Base-by-base conservation (phyloP, 108 stramenopile species). In the Nannochloropsis salina region DNA sequence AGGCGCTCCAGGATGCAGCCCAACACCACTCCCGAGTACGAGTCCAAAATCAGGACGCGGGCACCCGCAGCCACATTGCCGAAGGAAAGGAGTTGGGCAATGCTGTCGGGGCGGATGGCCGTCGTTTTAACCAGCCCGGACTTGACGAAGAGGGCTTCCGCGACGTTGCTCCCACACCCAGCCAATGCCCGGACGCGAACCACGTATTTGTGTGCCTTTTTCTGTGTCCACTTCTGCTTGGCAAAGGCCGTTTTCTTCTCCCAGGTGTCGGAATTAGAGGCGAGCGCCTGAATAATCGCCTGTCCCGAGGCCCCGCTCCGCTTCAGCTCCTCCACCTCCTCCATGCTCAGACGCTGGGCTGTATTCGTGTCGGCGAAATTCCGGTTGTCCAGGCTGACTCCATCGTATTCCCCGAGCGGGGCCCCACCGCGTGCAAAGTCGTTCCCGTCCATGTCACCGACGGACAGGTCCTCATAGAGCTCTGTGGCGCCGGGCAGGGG, bases 351-450 rank as follows among this genome's bases (percentile, higher is more conserved):
- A 80, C 86, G 86, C 83, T 91, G 91, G 15, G 91, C 91, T 31
- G 91, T 91, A 43, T 91, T 90, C 10, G 91, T 90, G 86, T 91
- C 91, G 41, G 83, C 84, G 12, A 90, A 90, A 40, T 84, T 61
- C 10, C 90, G 44, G 86, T 91, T 91, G 80, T 90, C 91, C 41
- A n/a, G n/a, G 61, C 20, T 74, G n/a, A n/a, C 61, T n/a, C 61
- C 61, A 74, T 74, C 61, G n/a, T 74, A 74, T n/a, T 74, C 61
- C 61, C 61, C 61, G 20, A 74, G 20, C 42, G 43, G 41, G 6
- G 22, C 40, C 40, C 81, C 81, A 31, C 81, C 40, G n/a, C 81
- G 81, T 11, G 40, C 40, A 9, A 41, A 31, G 3, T 81, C 81
- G 5, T 41, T 41, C 22, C 41, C 81, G 18, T 81, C 81, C 81